Evolutionary conservation across 495 filamentous ascomycete genomes (phyloP).

Genomic region (Filosporella fistucella): DNA sequence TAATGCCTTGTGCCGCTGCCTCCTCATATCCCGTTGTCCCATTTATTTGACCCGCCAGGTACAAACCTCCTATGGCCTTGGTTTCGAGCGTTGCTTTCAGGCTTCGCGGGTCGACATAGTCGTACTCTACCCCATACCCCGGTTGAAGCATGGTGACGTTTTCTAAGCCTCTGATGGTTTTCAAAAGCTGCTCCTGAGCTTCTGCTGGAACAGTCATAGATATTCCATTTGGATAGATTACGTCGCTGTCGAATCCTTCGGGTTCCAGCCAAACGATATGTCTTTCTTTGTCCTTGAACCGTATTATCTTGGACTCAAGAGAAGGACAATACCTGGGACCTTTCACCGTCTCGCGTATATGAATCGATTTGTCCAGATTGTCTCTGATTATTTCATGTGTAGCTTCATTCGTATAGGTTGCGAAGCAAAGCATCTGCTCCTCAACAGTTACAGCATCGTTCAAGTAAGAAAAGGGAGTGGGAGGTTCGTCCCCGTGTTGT

Average conservation of each 20-base stretch:
- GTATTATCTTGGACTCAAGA: conserved; percentile 88
- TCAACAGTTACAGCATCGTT: conserved; percentile 70
- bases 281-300: conserved; percentile 69
- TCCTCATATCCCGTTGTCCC: conserved; percentile 98
- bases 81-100: conserved; percentile 87
- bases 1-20: conserved; percentile 86
- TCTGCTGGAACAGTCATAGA: conserved; percentile 92
- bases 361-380: conserved; percentile 88
- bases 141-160: conserved; percentile 91
- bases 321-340: conserved; percentile 95
- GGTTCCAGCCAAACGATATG: conserved; percentile 97
- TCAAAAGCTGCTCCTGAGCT: conserved; percentile 78
- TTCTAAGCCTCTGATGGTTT: conserved; percentile 80
- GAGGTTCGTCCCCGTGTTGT: conserved; percentile 80
- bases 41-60: conserved; percentile 95
- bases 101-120: conserved; percentile 93
- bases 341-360: conserved; percentile 93
- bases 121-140: conserved; percentile 97
- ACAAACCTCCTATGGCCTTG: conserved; percentile 84
- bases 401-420: conserved; percentile 76
- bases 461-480: conserved; percentile 87
- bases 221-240: conserved; percentile 95
- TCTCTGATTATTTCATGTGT: conserved; percentile 80
- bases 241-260: conserved; percentile 85
- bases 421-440: conserved; percentile 77